Percentiles rank a stretch among this genome's conserved stretches.
Evolutionary conservation across 1,139 yeast species (phyloP).

Genomic region (Trichomonascaceae sp.): DNA sequence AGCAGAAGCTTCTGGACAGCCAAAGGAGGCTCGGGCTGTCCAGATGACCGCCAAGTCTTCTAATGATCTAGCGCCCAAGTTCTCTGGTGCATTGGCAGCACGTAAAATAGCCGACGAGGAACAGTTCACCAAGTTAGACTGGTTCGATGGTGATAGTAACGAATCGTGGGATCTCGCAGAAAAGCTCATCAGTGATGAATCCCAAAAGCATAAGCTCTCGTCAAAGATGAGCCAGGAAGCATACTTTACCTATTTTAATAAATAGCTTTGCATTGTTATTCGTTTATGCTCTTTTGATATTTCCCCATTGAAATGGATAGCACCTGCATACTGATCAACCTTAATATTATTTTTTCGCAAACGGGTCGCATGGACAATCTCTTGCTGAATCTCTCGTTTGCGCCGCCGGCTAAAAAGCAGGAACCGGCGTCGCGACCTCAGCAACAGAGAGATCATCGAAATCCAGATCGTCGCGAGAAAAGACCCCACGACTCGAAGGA

Average conservation of each 20-base stretch:
- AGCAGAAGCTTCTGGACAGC: constrained; percentile 32
- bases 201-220: constrained; percentile 12
- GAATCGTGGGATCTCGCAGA: constrained; percentile 26
- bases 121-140: constrained; percentile 35
- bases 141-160: constrained; percentile 33
- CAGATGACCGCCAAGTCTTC: constrained; percentile 67
- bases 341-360: too few species aligned
- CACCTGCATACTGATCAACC: too few species aligned
- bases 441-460: background rate
- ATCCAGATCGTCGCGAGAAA: background rate
- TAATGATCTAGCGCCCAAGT: constrained; percentile 43
- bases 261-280: too few species aligned
- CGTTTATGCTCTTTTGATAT: too few species aligned
- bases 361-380: too few species aligned
- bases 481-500: background rate
- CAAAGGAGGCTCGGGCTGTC: constrained; percentile 44
- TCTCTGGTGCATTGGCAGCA: constrained; percentile 71
- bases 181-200: constrained; percentile 16
- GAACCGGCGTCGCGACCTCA: background rate
- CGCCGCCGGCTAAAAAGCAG: background rate
- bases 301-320: too few species aligned
- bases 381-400: background rate
- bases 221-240: too few species aligned
- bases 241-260: too few species aligned
- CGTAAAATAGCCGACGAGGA: constrained; percentile 71